These are phyloP conservation scores for Metschnikowia sp. DNA, from an alignment of 805 yeast genomes.

Conservation along the genomic window DNA sequence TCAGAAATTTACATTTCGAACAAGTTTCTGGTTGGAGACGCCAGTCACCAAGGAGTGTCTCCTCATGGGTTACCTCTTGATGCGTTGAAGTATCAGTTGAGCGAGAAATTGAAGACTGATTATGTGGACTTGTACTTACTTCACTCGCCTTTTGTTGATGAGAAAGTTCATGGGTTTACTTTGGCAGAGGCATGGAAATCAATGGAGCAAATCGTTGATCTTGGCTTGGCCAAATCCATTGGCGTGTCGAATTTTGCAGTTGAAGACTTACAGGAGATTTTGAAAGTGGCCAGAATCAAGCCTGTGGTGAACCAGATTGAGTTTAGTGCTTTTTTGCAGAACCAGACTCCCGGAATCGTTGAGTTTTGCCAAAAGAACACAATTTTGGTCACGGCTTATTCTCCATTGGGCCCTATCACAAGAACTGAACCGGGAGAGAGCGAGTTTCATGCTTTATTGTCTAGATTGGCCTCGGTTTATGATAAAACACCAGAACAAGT, in stretches of 20 bases:
- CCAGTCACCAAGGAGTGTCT: constrained; percentile 6
- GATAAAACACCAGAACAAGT: constrained; percentile 38
- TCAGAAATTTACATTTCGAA: constrained; percentile 54
- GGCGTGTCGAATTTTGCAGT: constrained; percentile 61
- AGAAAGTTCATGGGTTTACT: constrained; percentile 33
- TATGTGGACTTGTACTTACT: constrained; percentile 52
- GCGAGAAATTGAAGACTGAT: constrained; percentile 33
- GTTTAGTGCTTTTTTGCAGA: constrained; percentile 27
- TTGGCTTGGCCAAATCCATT: constrained; percentile 53
- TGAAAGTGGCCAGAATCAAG: constrained; percentile 22
- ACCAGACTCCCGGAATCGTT: constrained; percentile 32
- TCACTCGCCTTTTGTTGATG: constrained; percentile 42
- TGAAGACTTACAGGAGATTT: constrained; percentile 41
- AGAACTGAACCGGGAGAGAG: constrained; percentile 17
- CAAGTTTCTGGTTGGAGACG: constrained; percentile 38
- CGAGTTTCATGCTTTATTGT: constrained; percentile 21
- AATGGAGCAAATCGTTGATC: constrained; percentile 45
- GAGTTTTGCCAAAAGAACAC: constrained; percentile 24
- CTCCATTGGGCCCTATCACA: constrained; percentile 25
- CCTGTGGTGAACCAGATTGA: constrained; percentile 33
- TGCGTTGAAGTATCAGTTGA: constrained; percentile 37
- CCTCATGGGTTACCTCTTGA: constrained; percentile 33
- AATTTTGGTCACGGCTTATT: constrained; percentile 25
- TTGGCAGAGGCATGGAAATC: constrained; percentile 48
- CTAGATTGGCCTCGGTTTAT: constrained; percentile 32